Evolutionary conservation across 164 flowering plant species (phyloP), one percentile per base, ranked within the genome.

Genomic region (Tetrastigma voinierianum): DNA sequence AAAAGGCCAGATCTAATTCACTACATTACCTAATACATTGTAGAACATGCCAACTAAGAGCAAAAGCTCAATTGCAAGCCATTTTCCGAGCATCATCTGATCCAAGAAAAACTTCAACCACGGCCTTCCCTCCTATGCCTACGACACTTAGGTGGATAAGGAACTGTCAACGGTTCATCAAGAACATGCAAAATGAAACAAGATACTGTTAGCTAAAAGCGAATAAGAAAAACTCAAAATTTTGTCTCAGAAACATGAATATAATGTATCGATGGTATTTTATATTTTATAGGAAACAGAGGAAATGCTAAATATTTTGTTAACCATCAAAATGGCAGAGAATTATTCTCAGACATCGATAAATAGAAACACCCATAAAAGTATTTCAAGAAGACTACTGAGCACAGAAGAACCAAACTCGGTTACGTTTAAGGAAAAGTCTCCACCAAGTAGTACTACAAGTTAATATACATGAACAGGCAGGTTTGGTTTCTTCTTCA

Each of bases 11-110:
- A 47, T 12, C 43, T 20, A 55, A 24, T 16, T 23, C 32, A 70
- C 25, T 17, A 23, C 45, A 68, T 59, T 78, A 87, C 90, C 90
- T 68, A 72, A 72, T 51, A 69, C 69, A 57, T 47, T 16, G 62
- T 71, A 51, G 52, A 74, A 65, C 55, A 79, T 60, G 74, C 68
- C 63, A 52, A 75, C 4, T 15, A 72, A 53, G 57, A 84, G 78
- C 21, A 89, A 24, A 53, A 74, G 65, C 23, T 75, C 16, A 64
- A 47, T 57, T 57, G 62, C 78, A 69, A 69, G 66, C 83, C 86
- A 81, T 78, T 62, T 80, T 45, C 48, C 62, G 46, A 44, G 74
- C 76, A 73, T 71, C 83, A 79, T 85, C 66, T 13, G 64, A 65
- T 61, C 70, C 70, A 62, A 63, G 9, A 23, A 65, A 32, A 64